These are phyloP conservation scores for Phytophthora sp. DNA, from an alignment of 352 stramenopile genomes.

Conservation along the genomic window DNA sequence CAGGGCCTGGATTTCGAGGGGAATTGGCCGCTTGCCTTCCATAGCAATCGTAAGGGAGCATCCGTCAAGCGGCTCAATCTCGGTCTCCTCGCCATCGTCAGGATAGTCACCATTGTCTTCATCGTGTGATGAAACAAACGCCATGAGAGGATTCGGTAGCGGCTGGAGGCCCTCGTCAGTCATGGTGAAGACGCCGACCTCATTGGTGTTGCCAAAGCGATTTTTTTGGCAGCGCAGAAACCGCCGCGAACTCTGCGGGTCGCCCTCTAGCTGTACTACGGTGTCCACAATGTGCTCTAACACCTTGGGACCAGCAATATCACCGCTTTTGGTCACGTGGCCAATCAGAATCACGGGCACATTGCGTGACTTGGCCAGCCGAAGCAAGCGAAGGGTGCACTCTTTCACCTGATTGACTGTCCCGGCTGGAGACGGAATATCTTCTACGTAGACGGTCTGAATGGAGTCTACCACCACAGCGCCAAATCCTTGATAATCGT, in stretches of 20 bases:
- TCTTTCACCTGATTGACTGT: conserved; percentile 96
- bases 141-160: conserved; percentile 77
- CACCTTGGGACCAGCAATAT: conserved; percentile 95
- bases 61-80: conserved; percentile 60
- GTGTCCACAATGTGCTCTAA: conserved; percentile 94
- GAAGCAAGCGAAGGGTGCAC: conserved; percentile 93
- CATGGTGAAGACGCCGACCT: conserved; percentile 98
- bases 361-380: conserved; percentile 92
- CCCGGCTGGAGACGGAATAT: conserved; percentile 79
- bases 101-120: conserved; percentile 37
- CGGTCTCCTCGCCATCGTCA: conserved; percentile 32
- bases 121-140: conserved; percentile 70
- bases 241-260: conserved; percentile 82
- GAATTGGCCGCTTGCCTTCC: conserved; percentile 94
- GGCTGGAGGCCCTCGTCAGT: conserved; percentile 81
- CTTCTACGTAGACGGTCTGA: conserved; percentile 94
- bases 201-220: conserved; percentile 95
- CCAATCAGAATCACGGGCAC: conserved; percentile 95
- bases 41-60: conserved; percentile 92
- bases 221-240: conserved; percentile 96
- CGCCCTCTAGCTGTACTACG: conserved; percentile 95
- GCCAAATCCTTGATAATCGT: conserved; percentile 43
- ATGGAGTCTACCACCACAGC: conserved; percentile 96
- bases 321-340: conserved; percentile 97
- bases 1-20: conserved; percentile 95